These are phyloP conservation scores for Ustilago nuda DNA, from an alignment of 1,284 basidiomycete species.

Conservation along the genomic window DNA sequence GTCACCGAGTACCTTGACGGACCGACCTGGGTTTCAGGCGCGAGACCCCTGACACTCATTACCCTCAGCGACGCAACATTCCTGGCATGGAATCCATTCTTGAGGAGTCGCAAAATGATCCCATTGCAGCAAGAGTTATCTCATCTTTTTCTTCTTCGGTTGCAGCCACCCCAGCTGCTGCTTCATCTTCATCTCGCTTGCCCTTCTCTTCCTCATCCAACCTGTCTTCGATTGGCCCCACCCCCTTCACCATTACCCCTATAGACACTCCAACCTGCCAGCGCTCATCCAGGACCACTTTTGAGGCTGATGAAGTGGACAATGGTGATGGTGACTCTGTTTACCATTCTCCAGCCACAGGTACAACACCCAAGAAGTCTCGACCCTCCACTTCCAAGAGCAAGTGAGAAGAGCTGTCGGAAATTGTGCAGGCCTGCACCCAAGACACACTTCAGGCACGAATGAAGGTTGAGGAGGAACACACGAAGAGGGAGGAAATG, in stretches of 20 bases:
- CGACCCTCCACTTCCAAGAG: background rate
- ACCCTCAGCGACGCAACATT: too few relatives aligned
- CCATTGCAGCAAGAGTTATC: too few relatives aligned
- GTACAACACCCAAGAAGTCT: background rate
- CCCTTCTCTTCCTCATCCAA: background rate
- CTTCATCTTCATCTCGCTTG: too few relatives aligned
- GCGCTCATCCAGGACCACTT: background rate
- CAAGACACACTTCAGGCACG: background rate
- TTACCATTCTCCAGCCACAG: background rate
- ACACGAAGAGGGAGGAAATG: background rate
- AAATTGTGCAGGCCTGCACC: background rate
- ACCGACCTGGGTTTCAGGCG: too few relatives aligned
- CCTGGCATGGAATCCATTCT: too few relatives aligned
- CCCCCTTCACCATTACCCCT: too few relatives aligned
- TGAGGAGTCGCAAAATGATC: too few relatives aligned
- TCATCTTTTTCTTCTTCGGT: too few relatives aligned
- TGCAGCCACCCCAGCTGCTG: too few relatives aligned
- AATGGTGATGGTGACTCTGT: background rate
- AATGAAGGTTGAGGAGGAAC: background rate
- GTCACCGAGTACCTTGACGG: too few relatives aligned
- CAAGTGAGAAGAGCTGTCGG: background rate
- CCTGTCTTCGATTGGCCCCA: background rate
- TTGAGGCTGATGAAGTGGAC: background rate
- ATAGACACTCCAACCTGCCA: background rate
- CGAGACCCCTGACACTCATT: too few relatives aligned